Conservation (phyloP, 768 basidiomycete species). For the Steccherinum ochraceum region DNA sequence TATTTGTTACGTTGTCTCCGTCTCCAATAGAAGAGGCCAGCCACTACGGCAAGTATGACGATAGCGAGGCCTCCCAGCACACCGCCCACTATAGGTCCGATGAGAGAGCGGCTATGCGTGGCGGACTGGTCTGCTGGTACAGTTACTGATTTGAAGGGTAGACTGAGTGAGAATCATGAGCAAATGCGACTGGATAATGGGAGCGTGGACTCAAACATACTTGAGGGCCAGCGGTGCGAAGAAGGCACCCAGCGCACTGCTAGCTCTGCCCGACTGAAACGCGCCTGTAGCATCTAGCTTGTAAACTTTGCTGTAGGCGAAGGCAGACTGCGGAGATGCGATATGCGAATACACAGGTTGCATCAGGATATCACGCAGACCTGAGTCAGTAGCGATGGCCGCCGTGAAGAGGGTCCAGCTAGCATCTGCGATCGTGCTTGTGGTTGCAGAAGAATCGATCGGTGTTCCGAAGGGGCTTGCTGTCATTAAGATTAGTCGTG, state of each 20-base stretch:
- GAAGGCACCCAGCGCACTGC: conserved; percentile 1
- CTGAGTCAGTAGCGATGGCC: conserved; percentile 6
- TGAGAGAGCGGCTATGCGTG: no score
- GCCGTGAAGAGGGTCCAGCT: conserved; percentile 13
- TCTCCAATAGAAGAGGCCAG: no score
- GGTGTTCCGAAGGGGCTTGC: background rate
- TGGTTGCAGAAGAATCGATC: background rate
- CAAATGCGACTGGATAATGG: background rate
- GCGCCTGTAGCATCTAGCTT: background rate
- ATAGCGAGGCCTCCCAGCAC: background rate
- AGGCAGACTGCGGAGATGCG: background rate
- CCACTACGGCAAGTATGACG: background rate
- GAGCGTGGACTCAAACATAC: background rate
- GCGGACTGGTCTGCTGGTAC: background rate
- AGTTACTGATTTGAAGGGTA: background rate
- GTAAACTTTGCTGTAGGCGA: background rate
- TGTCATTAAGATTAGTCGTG: background rate
- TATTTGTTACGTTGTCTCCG: background rate
- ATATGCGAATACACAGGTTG: background rate
- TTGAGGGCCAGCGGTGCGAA: conserved; percentile 4
- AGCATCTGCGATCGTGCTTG: background rate
- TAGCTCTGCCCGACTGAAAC: background rate
- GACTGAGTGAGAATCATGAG: background rate
- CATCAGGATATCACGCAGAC: conserved; percentile 7
- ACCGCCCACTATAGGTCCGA: background rate